Evolutionary conservation across 352 stramenopile species (phyloP).

Genomic region (Blastocystis sp.): DNA sequence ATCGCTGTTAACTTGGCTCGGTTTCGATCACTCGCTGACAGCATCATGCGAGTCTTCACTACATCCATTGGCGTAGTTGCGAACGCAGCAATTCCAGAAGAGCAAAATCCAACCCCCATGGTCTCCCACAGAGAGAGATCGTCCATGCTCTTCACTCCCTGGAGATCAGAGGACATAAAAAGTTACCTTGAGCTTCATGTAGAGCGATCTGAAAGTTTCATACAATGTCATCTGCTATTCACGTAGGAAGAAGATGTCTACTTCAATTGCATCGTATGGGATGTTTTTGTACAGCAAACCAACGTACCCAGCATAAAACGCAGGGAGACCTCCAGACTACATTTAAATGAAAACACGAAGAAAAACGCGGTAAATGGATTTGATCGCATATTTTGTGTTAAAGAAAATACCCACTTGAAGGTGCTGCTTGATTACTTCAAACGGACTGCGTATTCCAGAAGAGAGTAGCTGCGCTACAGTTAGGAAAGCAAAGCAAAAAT

Average conservation of each 20-base stretch:
- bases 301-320: slow-evolving; percentile 48
- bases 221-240: slow-evolving; percentile 48
- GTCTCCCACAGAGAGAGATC: slow-evolving; percentile 18
- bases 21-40: slow-evolving; percentile 15
- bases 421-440: slow-evolving; percentile 59
- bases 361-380: slow-evolving; percentile 55
- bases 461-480: slow-evolving; percentile 32
- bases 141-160: slow-evolving; percentile 32
- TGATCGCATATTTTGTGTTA: slow-evolving; percentile 47
- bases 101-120: slow-evolving; percentile 6
- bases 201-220: slow-evolving; percentile 30
- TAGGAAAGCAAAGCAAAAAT: neutral
- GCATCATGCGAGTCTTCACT: slow-evolving; percentile 59
- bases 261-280: slow-evolving; percentile 56
- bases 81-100: slow-evolving; percentile 25
- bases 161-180: neutral
- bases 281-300: slow-evolving; percentile 57
- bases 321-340: slow-evolving; percentile 47
- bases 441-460: slow-evolving; percentile 22
- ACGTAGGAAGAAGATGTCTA: neutral
- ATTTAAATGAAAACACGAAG: neutral
- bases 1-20: neutral
- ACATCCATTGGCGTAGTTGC: slow-evolving; percentile 56
- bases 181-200: neutral
- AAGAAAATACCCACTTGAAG: slow-evolving; percentile 53